A percentile compares a stretch with the other conserved stretches of the same genome.
These are phyloP conservation scores for Echinosophora koreensis DNA, from an alignment of 306 rosid species.

Conservation along the genomic window DNA sequence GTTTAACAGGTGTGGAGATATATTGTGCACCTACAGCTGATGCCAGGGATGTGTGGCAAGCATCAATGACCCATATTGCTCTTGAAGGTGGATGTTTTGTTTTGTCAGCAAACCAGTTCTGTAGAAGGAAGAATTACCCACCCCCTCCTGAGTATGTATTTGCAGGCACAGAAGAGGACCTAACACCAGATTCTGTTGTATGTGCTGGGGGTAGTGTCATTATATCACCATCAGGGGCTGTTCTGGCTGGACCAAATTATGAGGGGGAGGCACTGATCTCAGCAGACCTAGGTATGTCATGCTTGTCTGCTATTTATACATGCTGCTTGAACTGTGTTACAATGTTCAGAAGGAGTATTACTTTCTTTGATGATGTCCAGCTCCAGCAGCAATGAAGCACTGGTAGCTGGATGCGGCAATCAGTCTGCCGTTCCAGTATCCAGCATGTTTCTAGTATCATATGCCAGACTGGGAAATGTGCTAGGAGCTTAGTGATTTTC, in stretches of 20 bases:
- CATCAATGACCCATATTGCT: conserved; percentile 93
- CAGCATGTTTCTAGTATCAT: neutral
- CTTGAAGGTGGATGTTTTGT: conserved; percentile 96
- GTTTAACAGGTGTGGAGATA: conserved; percentile 80
- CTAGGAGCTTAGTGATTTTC: neutral
- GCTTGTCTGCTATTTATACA: conserved; percentile 26
- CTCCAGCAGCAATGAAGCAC: neutral
- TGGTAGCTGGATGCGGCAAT: neutral
- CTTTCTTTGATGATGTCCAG: conserved; percentile 25
- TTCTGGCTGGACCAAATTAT: conserved; percentile 92
- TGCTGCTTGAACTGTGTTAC: conserved; percentile 9
- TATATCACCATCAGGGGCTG: conserved; percentile 84
- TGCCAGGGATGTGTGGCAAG: conserved; percentile 81
- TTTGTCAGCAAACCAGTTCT: conserved; percentile 88
- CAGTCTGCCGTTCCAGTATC: neutral
- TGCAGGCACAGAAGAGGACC: conserved; percentile 72
- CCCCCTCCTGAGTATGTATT: conserved; percentile 86
- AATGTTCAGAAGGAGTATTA: conserved; percentile 8
- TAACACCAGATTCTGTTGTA: conserved; percentile 85
- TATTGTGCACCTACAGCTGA: conserved; percentile 98
- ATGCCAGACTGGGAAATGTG: neutral
- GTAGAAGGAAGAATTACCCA: conserved; percentile 90
- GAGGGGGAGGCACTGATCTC: conserved; percentile 92
- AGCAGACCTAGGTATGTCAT: conserved; percentile 84
- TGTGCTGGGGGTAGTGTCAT: conserved; percentile 96